These are phyloP conservation scores for Scheffersomyces amazonensis DNA, from an alignment of 805 yeast genomes.

Conservation along the genomic window DNA sequence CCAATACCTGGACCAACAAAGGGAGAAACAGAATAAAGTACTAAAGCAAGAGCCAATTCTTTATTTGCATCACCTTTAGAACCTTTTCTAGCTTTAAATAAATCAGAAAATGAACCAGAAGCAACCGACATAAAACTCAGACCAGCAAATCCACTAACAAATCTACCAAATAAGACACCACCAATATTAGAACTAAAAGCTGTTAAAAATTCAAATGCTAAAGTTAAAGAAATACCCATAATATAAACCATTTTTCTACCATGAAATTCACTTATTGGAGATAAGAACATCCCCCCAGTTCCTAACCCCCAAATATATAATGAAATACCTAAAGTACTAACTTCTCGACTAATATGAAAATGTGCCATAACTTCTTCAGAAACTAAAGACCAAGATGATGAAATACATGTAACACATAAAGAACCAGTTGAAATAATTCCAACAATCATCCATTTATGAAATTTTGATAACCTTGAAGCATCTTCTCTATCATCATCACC, in stretches of 20 bases:
- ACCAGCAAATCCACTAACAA: constrained; percentile 24
- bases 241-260: constrained; percentile 57
- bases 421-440: constrained; percentile 18
- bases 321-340: constrained; percentile 23
- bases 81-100: constrained; percentile 14
- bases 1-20: constrained; percentile 30
- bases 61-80: constrained; percentile 12
- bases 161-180: constrained; percentile 23
- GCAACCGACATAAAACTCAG: constrained; percentile 28
- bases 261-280: constrained; percentile 58
- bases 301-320: constrained; percentile 27
- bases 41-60: constrained; percentile 18
- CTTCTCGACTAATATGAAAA: constrained; percentile 20
- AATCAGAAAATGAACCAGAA: constrained; percentile 26
- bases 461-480: constrained; percentile 14
- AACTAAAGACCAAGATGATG: constrained; percentile 28
- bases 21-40: constrained; percentile 25
- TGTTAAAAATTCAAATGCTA: constrained; percentile 21
- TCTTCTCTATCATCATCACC: constrained; percentile 22
- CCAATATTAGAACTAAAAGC: constrained; percentile 23
- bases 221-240: constrained; percentile 18
- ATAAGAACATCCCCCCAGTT: constrained; percentile 37
- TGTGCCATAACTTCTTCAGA: constrained; percentile 18
- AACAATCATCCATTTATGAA: constrained; percentile 25
- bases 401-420: constrained; percentile 24